Evolutionary conservation across 2,329 filamentous ascomycete genomes (phyloP).

Genomic region (Chalaropsis thielavioides): DNA sequence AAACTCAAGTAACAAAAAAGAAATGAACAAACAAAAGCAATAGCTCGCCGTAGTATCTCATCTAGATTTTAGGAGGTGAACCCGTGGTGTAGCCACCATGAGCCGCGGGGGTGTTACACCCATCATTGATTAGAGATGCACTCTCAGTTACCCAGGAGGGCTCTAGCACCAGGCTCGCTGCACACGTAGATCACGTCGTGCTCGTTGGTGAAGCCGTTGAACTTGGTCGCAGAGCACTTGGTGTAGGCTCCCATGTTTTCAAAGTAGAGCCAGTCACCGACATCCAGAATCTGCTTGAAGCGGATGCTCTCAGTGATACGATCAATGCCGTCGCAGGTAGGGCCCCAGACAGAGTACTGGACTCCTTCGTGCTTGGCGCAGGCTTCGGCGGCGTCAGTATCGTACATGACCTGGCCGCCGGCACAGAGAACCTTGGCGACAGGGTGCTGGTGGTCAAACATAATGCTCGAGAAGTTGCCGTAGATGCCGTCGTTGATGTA

Average conservation of each 20-base stretch:
- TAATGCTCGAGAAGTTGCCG: slow-evolving; percentile 97
- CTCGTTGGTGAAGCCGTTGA: slow-evolving; percentile 90
- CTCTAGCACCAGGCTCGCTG: slow-evolving; percentile 76
- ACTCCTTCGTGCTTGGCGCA: slow-evolving; percentile 32
- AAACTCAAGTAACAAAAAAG: slow-evolving; percentile 6
- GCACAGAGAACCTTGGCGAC: slow-evolving; percentile 64
- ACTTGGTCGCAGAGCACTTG: slow-evolving; percentile 91
- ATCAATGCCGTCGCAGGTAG: slow-evolving; percentile 95
- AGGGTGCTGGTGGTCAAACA: slow-evolving; percentile 95
- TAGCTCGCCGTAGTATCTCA: neutral
- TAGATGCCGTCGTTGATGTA: slow-evolving; percentile 97
- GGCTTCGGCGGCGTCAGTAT: slow-evolving; percentile 36
- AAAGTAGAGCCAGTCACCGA: slow-evolving; percentile 97
- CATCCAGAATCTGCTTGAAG: slow-evolving; percentile 64
- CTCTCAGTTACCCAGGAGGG: slow-evolving; percentile 31
- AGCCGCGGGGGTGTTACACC: neutral
- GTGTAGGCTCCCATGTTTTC: slow-evolving; percentile 98
- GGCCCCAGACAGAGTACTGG: slow-evolving; percentile 95
- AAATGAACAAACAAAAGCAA: slow-evolving; percentile 9
- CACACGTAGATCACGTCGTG: slow-evolving; percentile 92
- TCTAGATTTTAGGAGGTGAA: neutral
- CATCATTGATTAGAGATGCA: neutral
- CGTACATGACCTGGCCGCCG: slow-evolving; percentile 42
- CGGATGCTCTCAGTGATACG: slow-evolving; percentile 72
- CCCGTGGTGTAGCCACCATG: too few relatives aligned